These are phyloP conservation scores for Diaporthe humulicola DNA, from an alignment of 2,329 filamentous ascomycete genomes.

Conservation along the genomic window DNA sequence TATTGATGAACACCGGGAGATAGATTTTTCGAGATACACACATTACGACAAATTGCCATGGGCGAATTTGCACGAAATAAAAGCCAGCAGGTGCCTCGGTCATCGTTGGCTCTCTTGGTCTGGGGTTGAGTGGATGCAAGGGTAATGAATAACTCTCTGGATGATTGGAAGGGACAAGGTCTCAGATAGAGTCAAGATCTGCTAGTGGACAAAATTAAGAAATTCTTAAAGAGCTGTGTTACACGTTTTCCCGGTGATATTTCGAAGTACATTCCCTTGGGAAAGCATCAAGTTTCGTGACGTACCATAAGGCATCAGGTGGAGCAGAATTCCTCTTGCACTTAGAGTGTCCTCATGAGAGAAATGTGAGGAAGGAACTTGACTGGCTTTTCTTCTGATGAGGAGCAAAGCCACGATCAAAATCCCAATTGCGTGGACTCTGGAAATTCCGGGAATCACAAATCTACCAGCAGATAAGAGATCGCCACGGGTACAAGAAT, in stretches of 20 bases:
- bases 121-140: neutral
- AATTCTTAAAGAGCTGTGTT: neutral
- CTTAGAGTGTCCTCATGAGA: neutral
- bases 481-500: neutral
- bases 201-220: neutral
- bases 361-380: neutral
- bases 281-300: neutral
- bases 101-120: neutral
- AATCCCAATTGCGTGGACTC: neutral
- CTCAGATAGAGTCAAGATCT: neutral
- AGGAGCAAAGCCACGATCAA: neutral
- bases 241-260: neutral
- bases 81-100: neutral
- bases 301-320: neutral
- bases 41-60: slow-evolving; percentile 3
- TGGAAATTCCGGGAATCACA: neutral
- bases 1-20: slow-evolving; percentile 18
- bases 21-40: slow-evolving; percentile 13
- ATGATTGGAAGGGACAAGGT: neutral
- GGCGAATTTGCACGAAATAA: neutral
- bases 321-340: neutral
- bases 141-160: neutral
- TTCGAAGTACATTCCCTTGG: neutral
- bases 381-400: neutral
- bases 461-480: neutral